Conservation (phyloP, 2,329 filamentous ascomycete genomes). For the Colletotrichum eleusines region DNA sequence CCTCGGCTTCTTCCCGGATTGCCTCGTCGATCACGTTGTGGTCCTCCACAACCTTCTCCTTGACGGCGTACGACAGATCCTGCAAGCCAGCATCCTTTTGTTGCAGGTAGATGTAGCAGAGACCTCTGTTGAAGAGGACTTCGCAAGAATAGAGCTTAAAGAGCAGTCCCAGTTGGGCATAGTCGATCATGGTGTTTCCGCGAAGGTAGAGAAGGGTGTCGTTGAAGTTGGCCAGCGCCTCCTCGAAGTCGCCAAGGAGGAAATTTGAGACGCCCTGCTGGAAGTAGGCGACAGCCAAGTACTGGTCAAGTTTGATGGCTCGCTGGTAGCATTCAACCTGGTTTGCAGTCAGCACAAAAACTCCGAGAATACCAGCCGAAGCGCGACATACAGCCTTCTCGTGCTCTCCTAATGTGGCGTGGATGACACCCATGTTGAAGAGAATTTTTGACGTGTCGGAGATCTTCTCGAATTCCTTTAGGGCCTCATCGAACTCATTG, state of each 20-base stretch:
- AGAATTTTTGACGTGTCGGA: conserved; percentile 97
- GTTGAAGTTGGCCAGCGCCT: conserved; percentile 98
- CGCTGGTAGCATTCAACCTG: conserved; percentile 96
- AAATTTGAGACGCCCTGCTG: conserved; percentile 99
- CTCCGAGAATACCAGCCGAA: conserved; percentile 1
- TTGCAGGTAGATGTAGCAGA: conserved; percentile 97
- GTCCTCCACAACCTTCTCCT: conserved; percentile 96
- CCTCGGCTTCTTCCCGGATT: conserved; percentile 91
- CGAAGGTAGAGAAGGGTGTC: conserved; percentile 94
- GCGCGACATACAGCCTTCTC: conserved; percentile 83
- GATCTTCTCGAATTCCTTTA: conserved; percentile 87
- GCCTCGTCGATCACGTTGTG: conserved; percentile 99
- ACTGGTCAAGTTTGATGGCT: conserved; percentile 90
- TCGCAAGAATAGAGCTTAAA: conserved; percentile 99
- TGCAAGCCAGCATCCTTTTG: conserved; percentile 92
- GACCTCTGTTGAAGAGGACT: conserved; percentile 94
- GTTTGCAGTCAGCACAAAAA: conserved; percentile 43
- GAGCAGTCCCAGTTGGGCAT: conserved; percentile 92
- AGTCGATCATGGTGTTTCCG: conserved; percentile 97
- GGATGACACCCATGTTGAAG: conserved; percentile 98
- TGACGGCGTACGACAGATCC: conserved; percentile 89
- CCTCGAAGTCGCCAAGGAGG: conserved; percentile 94
- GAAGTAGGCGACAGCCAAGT: conserved; percentile 97
- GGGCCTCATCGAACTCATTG: conserved; percentile 93
- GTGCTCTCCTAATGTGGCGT: conserved; percentile 95